These are phyloP conservation scores for Aspergillus awamori DNA, from an alignment of 2,329 filamentous ascomycete genomes.

Conservation along the genomic window DNA sequence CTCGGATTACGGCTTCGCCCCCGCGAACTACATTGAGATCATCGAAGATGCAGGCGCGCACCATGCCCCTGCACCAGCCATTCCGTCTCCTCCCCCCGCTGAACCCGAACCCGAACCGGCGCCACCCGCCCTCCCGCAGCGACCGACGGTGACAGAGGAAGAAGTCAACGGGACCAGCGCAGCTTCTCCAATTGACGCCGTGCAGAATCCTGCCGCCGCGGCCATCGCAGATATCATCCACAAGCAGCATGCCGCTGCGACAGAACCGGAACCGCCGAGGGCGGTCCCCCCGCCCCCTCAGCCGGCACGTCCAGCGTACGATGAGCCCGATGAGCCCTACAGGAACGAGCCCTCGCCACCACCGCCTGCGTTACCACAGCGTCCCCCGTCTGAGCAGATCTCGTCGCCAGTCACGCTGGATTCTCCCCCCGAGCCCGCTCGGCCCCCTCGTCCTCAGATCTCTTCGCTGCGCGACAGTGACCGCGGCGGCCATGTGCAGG, in stretches of 20 bases:
- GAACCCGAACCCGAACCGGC: conserved; percentile 35
- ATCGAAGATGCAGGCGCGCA: conserved; percentile 55
- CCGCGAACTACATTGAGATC: conserved; percentile 91
- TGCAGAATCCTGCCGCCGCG: conserved; percentile 58
- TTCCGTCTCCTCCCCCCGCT: conserved; percentile 27
- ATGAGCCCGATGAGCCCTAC: conserved; percentile 67
- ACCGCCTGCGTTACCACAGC: conserved; percentile 64
- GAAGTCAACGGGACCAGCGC: conserved; percentile 30
- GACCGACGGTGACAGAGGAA: conserved; percentile 29
- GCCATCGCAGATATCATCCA: conserved; percentile 56
- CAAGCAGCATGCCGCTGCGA: conserved; percentile 39
- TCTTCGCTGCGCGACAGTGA: conserved; percentile 44
- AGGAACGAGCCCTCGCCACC: conserved; percentile 42
- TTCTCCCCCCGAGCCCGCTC: conserved; percentile 58
- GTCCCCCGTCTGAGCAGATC: conserved; percentile 61
- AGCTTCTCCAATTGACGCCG: conserved; percentile 47
- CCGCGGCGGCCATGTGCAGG: conserved; percentile 45
- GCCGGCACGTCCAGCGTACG: conserved; percentile 55
- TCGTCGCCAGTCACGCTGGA: conserved; percentile 62
- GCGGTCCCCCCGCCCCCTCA: conserved; percentile 39
- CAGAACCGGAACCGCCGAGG: conserved; percentile 33
- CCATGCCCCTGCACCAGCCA: conserved; percentile 33
- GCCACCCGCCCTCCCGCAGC: conserved; percentile 42
- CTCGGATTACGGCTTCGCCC: conserved; percentile 89
- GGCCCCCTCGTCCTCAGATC: conserved; percentile 43